Base-by-base conservation (phyloP, 208 protist species). In the Crithidia sp. region DNA sequence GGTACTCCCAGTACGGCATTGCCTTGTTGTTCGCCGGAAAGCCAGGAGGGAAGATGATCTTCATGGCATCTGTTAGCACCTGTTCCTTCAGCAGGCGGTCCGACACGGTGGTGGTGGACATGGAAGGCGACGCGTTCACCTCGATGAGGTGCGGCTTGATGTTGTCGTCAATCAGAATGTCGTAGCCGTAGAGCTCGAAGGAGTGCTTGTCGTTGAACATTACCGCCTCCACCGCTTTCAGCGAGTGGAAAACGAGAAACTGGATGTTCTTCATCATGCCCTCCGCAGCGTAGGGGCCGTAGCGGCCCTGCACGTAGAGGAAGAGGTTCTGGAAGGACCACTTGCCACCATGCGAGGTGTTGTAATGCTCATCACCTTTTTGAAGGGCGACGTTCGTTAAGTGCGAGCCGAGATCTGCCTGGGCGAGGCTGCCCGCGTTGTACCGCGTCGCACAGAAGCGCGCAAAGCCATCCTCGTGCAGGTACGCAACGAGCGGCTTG, bases 111-210 rank as follows among this genome's bases (percentile, higher is more conserved):
- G 93, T 97, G 14, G 86, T 89, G 17, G 88, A 94, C 49, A 98
- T 84, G 14, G 95, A 98, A 17, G 95, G 96, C 19, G 93, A 97
- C 2, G 93, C 85, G 70, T 98, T 98, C 14, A 99, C 98, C 75
- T 99, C 98, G 65, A 99, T 96, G 2, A 99, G 79, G 87, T 98
- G 99, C 7, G 98, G 98, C 45, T 97, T 89, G 8, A 99, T 81
- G 5, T 86, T 64, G n/a, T 87, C 86, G 74, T 99, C 98, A 50
- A 99, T 91, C 19, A 99, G 84, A 8, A 99, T 87, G 82, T 99
- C 98, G 68, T 98, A 99, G 17, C 98, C 98, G 85, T 99, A 99
- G 16, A 98, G 72, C 79, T 99, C 98, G 87, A 99, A 99, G 71
- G 93, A 98, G 76, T 98, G 90, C 66, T 87, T 88, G 76, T 99